Evolutionary conservation across 805 yeast species (phyloP), one percentile per base, ranked within the genome.

Genomic region (Wickerhamiella galacta): DNA sequence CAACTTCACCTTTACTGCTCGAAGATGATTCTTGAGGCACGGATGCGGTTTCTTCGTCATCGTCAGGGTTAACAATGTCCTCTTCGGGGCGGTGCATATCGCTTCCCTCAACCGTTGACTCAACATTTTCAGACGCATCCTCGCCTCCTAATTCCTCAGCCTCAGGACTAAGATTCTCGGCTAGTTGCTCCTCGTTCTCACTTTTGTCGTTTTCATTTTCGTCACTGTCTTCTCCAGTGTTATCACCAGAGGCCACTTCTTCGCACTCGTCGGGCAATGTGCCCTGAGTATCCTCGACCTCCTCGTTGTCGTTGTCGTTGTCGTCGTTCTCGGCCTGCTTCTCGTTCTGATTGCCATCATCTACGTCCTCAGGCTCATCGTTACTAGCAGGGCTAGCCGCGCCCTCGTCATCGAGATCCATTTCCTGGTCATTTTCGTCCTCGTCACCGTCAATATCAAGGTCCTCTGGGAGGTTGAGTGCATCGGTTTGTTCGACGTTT

Each of bases 391-490:
- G 55, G 14, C 50, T 55, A 4, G 43, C 52, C 14, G 49, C 57
- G 1, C 48, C 53, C 3, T 51, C 56, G 10, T 52, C 61, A 17
- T 51, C 57, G 3, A 53, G 57, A 6, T 58, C 64, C 5, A 60
- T 66, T 2, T 58, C 64, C n/a, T 61, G 64, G 4, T 55, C 65
- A 2, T 57, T 67, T 2, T 61, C 70, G 8, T 73, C 85, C 4
- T 66, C 75, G 16, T 70, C 92, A n/a, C 74, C 73, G 48, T 87
- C 96, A 20, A 87, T 60, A 44, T 87, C 73, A 64, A 87, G 69
- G 46, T 85, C 94, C 11, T 90, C 96, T 0, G 96, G 95, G 19
- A 87, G 61, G 16, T 90, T 95, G 42, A 87, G 60, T 3, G 85
- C 73, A 38, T 90, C 96, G 4, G 72, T 62, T 50, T 90, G 93